Evolutionary conservation across 2,329 filamentous ascomycete genomes (phyloP), one percentile per base, ranked within the genome.

Genomic region (Pyrenochaeta sp.): DNA sequence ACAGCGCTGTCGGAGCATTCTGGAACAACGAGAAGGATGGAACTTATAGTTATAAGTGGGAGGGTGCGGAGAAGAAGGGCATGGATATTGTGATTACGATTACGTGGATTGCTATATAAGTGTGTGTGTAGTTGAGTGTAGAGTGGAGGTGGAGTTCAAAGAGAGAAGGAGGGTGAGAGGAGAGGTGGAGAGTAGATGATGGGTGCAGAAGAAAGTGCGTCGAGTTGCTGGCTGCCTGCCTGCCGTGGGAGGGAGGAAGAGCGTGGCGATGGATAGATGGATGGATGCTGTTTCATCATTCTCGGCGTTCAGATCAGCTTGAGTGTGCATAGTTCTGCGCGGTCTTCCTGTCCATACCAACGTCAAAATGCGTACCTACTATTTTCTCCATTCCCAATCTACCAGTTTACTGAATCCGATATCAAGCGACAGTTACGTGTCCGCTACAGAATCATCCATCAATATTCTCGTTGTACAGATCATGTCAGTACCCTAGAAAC

Each of bases 1-100:
- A 95, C 82, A 91, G 88, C 77, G 91, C 91, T 24, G 91, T 90
- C 44, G 91, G 91, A 48, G 92, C 91, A 34, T 95, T 90, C 84
- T 95, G 91, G 91, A 92, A 95, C 79, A 91, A 93, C 81, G 91
- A 93, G 82, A 92, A 90, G 79, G 91, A 95, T 73, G 91, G 91
- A 68, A 93, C 93, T 86, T 95, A 90, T 90, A 92, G 88, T 69
- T 93, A 90, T 83, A 95, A 95, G 83, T 94, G 89, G 76, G 90
- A 93, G 69, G 81, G 80, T 13, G 82, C 78, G 0, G 81, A 83
- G 69, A 78, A 73, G 55, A 83, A 80, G 75, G 82, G 82, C 52
- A 82, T 84, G 79, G 82, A 84, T 62, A 79, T 84, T 57, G 82
- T 84, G 40, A 78, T 84, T 30, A 78, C 73, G 52, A 76, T 84